Base-by-base conservation (phyloP, 768 basidiomycete species). In the Termitomyces sp. region DNA sequence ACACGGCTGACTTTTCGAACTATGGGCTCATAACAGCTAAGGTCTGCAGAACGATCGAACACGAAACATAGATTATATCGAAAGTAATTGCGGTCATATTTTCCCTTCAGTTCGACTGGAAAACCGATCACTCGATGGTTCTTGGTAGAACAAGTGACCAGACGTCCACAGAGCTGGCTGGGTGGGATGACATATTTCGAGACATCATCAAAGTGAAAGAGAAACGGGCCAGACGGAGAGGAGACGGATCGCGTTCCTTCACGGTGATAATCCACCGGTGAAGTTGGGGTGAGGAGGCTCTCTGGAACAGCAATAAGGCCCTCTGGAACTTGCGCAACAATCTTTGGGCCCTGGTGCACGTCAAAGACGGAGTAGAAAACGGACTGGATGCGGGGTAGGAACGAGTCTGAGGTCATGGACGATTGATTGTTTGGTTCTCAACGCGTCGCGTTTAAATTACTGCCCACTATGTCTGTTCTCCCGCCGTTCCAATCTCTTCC, bases 281-380 rank as follows among this genome's bases (percentile, higher is more conserved):
- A 47, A 64, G 65, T 48, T 5, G 74, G 71, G 6, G 80, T 77
- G 4, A 73, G 76, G 15, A 77, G 71, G 20, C 75, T 76, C 22
- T 76, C 56, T 39, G 74, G 73, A 20, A 66, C 65, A 58, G 60
- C 81, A 60, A 96, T 92, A 51, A 94, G 84, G 45, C 87, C 92
- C 69, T 97, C 96, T 1, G 96, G 96, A 7, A 97, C 94, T 73
- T 98, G 95, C 66, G 89, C 90, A 5, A 92, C 85, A 47, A 98
- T 89, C 66, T 91, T 91, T 2, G 94, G 91, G 2, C 97, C 96
- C 55, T 88, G 84, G 5, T 74, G 75, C 37, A 87, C 80, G 72
- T 98, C 93, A 69, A 99, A 98, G 15, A 90, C 85, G 4, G 95
- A 88, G 67, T 97, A 98, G 76, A 98, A 98, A 15, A 96, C 88